Conservation (phyloP, 805 yeast genomes). For the Yarrowia alimentaria region DNA sequence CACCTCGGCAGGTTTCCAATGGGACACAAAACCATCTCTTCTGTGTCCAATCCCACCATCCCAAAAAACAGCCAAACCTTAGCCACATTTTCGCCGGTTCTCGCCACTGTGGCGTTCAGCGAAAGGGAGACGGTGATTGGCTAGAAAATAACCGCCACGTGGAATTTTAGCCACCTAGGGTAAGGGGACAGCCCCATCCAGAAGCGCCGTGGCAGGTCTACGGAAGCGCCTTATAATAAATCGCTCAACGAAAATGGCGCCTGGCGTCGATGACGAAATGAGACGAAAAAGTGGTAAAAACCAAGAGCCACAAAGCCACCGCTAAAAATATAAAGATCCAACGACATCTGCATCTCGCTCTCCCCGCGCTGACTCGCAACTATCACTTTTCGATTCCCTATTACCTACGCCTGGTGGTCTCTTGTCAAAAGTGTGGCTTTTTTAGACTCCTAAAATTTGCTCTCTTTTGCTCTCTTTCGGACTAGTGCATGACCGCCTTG, state of each 20-base stretch:
- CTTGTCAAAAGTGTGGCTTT: slow-evolving; percentile 15
- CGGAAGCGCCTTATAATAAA: too few relatives aligned
- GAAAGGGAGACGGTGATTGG: too few relatives aligned
- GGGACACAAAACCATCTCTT: too few relatives aligned
- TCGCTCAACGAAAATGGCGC: slow-evolving; percentile 13
- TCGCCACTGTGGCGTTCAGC: too few relatives aligned
- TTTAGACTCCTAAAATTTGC: slow-evolving; percentile 3
- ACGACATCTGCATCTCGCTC: slow-evolving; percentile 2
- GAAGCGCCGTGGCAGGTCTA: slow-evolving; percentile 1
- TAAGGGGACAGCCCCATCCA: not conserved
- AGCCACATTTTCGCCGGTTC: too few relatives aligned
- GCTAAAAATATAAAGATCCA: slow-evolving; percentile 13
- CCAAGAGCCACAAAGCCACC: slow-evolving; percentile 2
- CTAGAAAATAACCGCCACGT: not conserved
- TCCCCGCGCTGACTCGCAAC: too few relatives aligned
- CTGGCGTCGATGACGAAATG: not conserved
- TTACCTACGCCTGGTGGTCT: not conserved
- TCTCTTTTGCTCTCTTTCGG: not conserved
- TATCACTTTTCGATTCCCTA: too few relatives aligned
- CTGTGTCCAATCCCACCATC: too few relatives aligned
- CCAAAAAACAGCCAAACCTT: too few relatives aligned
- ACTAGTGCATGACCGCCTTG: too few relatives aligned
- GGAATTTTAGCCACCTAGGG: slow-evolving; percentile 16
- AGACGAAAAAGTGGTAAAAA: too few relatives aligned
- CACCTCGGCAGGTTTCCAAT: too few relatives aligned